Evolutionary conservation across 1,284 basidiomycete species (phyloP).

Genomic region (Erythrobasidium hasegawianum): DNA sequence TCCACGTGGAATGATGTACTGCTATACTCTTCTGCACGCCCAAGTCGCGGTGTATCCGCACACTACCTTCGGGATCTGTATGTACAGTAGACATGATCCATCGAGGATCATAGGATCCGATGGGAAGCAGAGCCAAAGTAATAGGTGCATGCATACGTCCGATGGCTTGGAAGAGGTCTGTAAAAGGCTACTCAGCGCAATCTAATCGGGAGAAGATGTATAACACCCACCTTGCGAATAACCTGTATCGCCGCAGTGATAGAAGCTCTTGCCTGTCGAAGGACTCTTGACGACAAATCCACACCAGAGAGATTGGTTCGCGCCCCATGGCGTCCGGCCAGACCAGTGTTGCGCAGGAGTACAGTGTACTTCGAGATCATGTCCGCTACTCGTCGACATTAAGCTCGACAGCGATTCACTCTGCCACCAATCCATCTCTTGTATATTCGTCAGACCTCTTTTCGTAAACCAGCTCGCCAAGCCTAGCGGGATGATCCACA

Average conservation of each 20-base stretch:
- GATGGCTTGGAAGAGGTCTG: constrained; percentile 45
- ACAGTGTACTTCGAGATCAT: constrained; percentile 15
- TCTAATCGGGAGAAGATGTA: constrained; percentile 45
- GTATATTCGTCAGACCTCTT: constrained; percentile 40
- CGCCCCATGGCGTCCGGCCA: constrained; percentile 52
- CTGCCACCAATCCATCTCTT: constrained; percentile 49
- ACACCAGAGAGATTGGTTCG: constrained; percentile 53
- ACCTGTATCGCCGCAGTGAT: constrained; percentile 51
- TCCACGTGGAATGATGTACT: constrained; percentile 55
- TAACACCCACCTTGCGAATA: constrained; percentile 41
- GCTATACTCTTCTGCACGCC: constrained; percentile 48
- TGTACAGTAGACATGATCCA: constrained; percentile 51
- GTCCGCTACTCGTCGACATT: not conserved
- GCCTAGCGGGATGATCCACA: constrained; percentile 47
- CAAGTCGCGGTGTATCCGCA: constrained; percentile 50
- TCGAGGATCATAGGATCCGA: constrained; percentile 44
- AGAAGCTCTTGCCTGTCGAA: constrained; percentile 37
- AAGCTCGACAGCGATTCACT: constrained; percentile 3
- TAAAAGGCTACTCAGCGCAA: too few relatives aligned
- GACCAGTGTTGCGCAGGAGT: constrained; percentile 52
- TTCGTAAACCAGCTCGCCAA: constrained; percentile 41
- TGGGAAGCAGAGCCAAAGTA: constrained; percentile 46
- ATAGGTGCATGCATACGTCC: constrained; percentile 46
- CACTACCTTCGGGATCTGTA: constrained; percentile 51
- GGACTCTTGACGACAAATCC: constrained; percentile 49